Conservation (phyloP, 2,329 filamentous ascomycete species). For the Fusarium equiseti region DNA sequence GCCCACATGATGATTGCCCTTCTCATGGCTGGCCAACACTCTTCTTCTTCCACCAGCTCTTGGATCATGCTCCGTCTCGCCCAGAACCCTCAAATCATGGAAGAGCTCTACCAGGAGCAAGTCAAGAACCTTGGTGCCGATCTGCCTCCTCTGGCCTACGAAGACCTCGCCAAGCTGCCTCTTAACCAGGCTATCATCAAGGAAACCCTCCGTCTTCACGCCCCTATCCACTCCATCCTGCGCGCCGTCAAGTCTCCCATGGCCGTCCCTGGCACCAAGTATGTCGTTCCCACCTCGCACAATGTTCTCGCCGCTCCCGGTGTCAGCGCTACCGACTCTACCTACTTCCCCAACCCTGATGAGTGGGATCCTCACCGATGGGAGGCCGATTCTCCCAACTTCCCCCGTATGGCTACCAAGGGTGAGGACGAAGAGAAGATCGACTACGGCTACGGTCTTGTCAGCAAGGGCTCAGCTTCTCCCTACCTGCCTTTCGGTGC, state of each 20-base stretch:
- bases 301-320: constrained; percentile 87
- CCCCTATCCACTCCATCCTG: constrained; percentile 95
- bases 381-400: constrained; percentile 74
- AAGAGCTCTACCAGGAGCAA: constrained; percentile 88
- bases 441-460: constrained; percentile 93
- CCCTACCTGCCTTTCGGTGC: constrained; percentile 96
- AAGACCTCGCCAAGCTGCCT: constrained; percentile 81
- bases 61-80: constrained; percentile 90
- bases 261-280: constrained; percentile 84
- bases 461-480: constrained; percentile 89
- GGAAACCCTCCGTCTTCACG: constrained; percentile 90
- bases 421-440: constrained; percentile 79
- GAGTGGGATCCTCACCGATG: constrained; percentile 93
- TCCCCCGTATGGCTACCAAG: constrained; percentile 58
- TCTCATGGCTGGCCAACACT: constrained; percentile 93
- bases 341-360: constrained; percentile 85
- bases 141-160: constrained; percentile 80
- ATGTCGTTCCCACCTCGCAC: constrained; percentile 83
- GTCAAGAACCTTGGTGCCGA: constrained; percentile 77
- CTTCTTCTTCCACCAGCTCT: constrained; percentile 83
- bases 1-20: constrained; percentile 96
- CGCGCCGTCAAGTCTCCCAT: constrained; percentile 91
- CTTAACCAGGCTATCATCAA: constrained; percentile 88
- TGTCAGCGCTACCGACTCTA: constrained; percentile 77
- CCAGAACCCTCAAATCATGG: constrained; percentile 79